A percentile compares a stretch with the other conserved stretches of the same genome.
These are phyloP conservation scores for Aspergillus sp. DNA, from an alignment of 2,329 filamentous ascomycete species.

Conservation along the genomic window DNA sequence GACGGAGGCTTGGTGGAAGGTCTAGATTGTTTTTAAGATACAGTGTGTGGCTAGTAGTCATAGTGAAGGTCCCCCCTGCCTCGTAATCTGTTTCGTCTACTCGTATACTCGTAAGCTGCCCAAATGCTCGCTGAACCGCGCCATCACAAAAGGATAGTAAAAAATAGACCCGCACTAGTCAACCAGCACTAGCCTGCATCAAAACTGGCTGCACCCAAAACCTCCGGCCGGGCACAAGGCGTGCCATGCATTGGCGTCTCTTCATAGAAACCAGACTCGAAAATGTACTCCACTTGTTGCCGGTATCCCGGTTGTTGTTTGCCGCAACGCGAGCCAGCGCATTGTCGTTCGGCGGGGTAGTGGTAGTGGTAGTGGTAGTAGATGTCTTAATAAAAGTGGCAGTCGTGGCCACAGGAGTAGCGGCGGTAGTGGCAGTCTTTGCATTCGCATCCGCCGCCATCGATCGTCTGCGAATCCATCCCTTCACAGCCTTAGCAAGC, in stretches of 20 bases:
- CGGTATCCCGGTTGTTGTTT: no score
- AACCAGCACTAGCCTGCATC: background rate
- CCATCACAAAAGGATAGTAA: no score
- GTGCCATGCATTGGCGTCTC: background rate
- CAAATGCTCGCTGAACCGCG: no score
- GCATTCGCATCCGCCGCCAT: background rate
- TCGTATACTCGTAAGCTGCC: no score
- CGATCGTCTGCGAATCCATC: constrained; percentile 1
- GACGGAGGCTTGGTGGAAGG: no score
- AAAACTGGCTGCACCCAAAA: background rate
- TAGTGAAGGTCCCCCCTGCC: no score
- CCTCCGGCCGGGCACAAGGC: background rate
- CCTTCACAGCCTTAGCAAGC: constrained; percentile 8
- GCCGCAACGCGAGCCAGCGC: no score
- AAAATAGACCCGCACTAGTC: background rate
- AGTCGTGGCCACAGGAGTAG: background rate
- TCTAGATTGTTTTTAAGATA: no score
- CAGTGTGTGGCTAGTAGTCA: no score
- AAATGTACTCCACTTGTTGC: no score
- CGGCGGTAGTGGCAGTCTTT: background rate
- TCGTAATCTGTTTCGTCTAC: no score
- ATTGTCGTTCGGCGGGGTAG: no score
- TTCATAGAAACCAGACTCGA: background rate
- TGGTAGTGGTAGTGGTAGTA: background rate
- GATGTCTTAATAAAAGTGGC: background rate